phyloP scores from a whole-genome alignment of 805 yeast genomes.

The Wickerhamiella kurtzmanii region DNA sequence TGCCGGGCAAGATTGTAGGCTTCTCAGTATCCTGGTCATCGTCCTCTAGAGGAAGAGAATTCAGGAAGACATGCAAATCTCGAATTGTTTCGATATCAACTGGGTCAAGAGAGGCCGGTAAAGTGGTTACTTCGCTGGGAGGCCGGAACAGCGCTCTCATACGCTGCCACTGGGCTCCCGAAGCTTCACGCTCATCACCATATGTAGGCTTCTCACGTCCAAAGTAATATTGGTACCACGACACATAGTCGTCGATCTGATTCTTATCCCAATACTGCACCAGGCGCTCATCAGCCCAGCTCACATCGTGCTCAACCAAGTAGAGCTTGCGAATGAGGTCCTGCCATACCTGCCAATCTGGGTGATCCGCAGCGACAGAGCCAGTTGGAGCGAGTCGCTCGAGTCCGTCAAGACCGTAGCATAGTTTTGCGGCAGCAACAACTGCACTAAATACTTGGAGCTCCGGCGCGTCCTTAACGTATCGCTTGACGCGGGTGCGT shows the following conservation, averaged over 20 bases:
- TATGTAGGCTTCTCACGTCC: not conserved
- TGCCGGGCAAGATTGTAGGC: not conserved
- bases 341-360: conserved; percentile 25
- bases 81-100: conserved; percentile 5
- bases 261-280: conserved; percentile 37
- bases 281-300: conserved; percentile 25
- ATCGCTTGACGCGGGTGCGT: not conserved
- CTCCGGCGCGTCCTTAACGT: conserved; percentile 5
- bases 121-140: not conserved
- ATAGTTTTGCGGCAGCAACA: conserved; percentile 10
- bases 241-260: conserved; percentile 35
- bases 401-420: conserved; percentile 20
- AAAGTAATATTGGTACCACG: conserved; percentile 31
- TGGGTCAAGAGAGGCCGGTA: not conserved
- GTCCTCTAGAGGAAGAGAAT: not conserved
- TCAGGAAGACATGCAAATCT: conserved; percentile 8
- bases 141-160: not conserved
- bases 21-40: not conserved
- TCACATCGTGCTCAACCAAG: conserved; percentile 16
- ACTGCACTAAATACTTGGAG: conserved; percentile 9
- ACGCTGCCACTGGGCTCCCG: not conserved
- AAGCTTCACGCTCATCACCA: not conserved
- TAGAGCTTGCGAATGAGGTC: conserved; percentile 22
- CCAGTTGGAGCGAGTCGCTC: conserved; percentile 3
- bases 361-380: conserved; percentile 11